Percentiles rank a stretch among this genome's conserved stretches.
These are phyloP conservation scores for Rhizopogon vesiculosus DNA, from an alignment of 768 basidiomycete species.

Conservation along the genomic window DNA sequence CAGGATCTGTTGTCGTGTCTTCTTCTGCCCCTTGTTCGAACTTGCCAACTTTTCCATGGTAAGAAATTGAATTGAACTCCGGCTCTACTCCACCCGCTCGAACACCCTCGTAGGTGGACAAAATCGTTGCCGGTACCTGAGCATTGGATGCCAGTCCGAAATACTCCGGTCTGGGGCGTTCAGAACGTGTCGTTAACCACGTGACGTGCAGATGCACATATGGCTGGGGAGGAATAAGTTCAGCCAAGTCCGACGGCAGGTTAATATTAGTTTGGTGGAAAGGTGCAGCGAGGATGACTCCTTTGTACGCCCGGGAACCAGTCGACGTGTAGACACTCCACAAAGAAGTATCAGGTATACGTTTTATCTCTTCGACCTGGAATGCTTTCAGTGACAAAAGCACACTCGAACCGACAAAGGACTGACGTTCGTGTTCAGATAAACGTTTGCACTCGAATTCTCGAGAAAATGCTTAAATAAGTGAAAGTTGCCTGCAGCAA, in stretches of 20 bases:
- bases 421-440: conserved; percentile 64
- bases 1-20: conserved; percentile 25
- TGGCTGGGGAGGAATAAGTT: conserved; percentile 59
- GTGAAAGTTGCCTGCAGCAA: conserved; percentile 78
- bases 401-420: not conserved
- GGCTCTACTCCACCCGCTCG: conserved; percentile 54
- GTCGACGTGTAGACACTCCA: conserved; percentile 51
- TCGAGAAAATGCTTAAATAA: conserved; percentile 82
- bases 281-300: conserved; percentile 84
- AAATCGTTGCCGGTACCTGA: conserved; percentile 54
- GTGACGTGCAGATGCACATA: conserved; percentile 90
- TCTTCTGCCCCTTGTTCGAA: conserved; percentile 17
- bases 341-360: conserved; percentile 35
- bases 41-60: conserved; percentile 54
- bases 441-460: conserved; percentile 61
- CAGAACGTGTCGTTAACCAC: conserved; percentile 72
- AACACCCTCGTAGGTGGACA: conserved; percentile 68
- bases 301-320: conserved; percentile 54
- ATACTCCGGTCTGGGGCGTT: conserved; percentile 57
- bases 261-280: conserved; percentile 64
- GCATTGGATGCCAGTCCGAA: conserved; percentile 51
- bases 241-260: conserved; percentile 42
- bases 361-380: conserved; percentile 52
- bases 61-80: conserved; percentile 85
- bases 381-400: not conserved